Percentiles rank a stretch among this genome's conserved stretches.
Conservation (phyloP, 164 flowering plant genomes). For the Piper betle region DNA sequence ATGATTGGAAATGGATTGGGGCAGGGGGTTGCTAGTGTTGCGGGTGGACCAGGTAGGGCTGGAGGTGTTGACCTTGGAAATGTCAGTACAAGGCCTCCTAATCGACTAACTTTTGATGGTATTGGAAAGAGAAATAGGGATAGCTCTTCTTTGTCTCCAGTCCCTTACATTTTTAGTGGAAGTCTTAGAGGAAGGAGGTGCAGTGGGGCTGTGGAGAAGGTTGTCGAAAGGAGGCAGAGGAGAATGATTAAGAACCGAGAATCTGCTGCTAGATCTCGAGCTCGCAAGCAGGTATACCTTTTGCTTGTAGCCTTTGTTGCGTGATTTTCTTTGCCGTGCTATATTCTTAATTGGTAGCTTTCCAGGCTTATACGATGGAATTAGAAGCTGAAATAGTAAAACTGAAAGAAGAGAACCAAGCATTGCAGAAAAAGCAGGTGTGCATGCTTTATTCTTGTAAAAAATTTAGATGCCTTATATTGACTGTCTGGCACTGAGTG, state of each 20-base stretch:
- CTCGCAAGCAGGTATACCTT: slow-evolving; percentile 72
- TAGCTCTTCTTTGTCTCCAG: slow-evolving; percentile 68
- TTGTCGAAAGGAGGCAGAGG: slow-evolving; percentile 79
- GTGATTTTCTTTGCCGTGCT: not conserved
- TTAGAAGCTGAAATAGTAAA: slow-evolving; percentile 87
- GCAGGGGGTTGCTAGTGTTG: slow-evolving; percentile 14
- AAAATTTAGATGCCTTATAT: no score
- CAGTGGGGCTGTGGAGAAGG: slow-evolving; percentile 57
- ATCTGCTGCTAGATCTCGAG: slow-evolving; percentile 91
- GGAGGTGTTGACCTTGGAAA: slow-evolving; percentile 43
- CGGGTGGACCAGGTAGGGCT: slow-evolving; percentile 22
- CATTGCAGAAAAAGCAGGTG: slow-evolving; percentile 66
- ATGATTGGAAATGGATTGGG: slow-evolving; percentile 25
- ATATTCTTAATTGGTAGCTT: not conserved
- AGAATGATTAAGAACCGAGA: slow-evolving; percentile 95
- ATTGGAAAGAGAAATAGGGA: slow-evolving; percentile 64
- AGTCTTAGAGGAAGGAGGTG: slow-evolving; percentile 49
- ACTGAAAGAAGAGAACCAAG: slow-evolving; percentile 72
- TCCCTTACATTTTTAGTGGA: slow-evolving; percentile 58
- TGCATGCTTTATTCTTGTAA: not conserved
- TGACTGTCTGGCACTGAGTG: no score
- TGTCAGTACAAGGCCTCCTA: slow-evolving; percentile 52
- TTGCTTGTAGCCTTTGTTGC: not conserved
- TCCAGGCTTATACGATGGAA: slow-evolving; percentile 89
- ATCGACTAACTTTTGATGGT: slow-evolving; percentile 62